These are phyloP conservation scores for Penstemon newberryi DNA, from an alignment of 257 asterid genomes.

Conservation along the genomic window DNA sequence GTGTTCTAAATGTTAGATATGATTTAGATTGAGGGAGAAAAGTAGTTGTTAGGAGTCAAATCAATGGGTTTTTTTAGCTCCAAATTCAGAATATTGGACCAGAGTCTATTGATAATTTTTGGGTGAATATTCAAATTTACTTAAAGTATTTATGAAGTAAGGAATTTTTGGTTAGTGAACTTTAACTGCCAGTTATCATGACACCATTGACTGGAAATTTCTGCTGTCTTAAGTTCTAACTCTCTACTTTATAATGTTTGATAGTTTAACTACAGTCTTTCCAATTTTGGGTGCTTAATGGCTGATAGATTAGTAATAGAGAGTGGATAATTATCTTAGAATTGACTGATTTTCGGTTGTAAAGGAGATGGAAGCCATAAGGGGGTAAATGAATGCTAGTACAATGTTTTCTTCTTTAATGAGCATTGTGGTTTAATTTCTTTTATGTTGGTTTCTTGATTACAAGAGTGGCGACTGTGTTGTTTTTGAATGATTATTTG, in stretches of 20 bases:
- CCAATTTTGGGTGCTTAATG: not conserved
- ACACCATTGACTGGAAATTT: no score
- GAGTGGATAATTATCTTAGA: not conserved
- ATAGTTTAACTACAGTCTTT: not conserved
- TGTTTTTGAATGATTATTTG: not conserved
- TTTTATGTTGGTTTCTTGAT: constrained; percentile 9
- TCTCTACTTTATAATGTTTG: not conserved
- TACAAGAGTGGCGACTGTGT: not conserved
- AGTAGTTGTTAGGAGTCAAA: no score
- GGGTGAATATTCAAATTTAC: not conserved
- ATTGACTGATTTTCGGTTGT: constrained; percentile 11
- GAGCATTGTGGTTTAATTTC: not conserved
- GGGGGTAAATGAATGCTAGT: not conserved
- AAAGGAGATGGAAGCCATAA: not conserved
- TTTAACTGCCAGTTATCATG: no score
- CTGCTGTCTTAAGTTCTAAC: no score
- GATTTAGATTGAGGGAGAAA: no score
- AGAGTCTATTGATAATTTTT: not conserved
- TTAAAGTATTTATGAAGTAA: no score
- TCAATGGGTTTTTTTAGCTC: no score
- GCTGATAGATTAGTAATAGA: not conserved
- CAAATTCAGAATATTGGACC: not conserved
- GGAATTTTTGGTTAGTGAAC: no score
- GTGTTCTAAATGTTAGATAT: no score
- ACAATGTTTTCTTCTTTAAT: not conserved